Conservation (phyloP, 352 stramenopile species). For the Nothophytophthora sp. region DNA sequence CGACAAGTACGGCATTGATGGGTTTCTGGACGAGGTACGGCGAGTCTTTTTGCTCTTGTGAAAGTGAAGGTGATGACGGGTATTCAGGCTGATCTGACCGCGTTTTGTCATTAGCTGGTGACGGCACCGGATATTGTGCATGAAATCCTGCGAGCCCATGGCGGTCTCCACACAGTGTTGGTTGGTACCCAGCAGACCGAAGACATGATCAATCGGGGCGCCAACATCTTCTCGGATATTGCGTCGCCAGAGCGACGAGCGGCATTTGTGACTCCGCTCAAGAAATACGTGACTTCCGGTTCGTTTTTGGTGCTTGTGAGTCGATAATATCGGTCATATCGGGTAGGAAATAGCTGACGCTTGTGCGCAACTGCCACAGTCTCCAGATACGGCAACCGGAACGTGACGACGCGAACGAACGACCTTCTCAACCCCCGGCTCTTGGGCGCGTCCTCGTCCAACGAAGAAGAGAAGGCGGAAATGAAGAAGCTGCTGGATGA, state of each 20-base stretch:
- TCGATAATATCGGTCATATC: too few species aligned
- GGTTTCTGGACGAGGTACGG: conserved; percentile 79
- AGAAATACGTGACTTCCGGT: conserved; percentile 88
- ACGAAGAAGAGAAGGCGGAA: conserved; percentile 72
- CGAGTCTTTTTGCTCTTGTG: too few species aligned
- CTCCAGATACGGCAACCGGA: conserved; percentile 83
- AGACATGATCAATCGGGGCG: conserved; percentile 72
- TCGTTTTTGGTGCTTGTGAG: conserved; percentile 1
- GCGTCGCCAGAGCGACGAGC: conserved; percentile 57
- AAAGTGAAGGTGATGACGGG: background rate
- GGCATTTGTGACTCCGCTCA: conserved; percentile 80
- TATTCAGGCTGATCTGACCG: conserved; percentile 7
- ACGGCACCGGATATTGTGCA: conserved; percentile 82
- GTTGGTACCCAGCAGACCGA: conserved; percentile 75
- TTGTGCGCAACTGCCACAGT: conserved; percentile 25
- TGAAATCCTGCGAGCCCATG: conserved; percentile 66
- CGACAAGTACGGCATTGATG: conserved; percentile 62
- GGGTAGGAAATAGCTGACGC: background rate
- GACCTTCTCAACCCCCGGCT: conserved; percentile 72
- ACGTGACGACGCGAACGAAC: conserved; percentile 86
- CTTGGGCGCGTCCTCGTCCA: conserved; percentile 71
- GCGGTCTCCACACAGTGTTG: conserved; percentile 79
- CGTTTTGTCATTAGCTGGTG: conserved; percentile 48
- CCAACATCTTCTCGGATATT: conserved; percentile 64
- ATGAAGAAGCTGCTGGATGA: conserved; percentile 59